These are phyloP conservation scores for Melaleuca alternifolia DNA, from an alignment of 345 rosid genomes.

Conservation along the genomic window DNA sequence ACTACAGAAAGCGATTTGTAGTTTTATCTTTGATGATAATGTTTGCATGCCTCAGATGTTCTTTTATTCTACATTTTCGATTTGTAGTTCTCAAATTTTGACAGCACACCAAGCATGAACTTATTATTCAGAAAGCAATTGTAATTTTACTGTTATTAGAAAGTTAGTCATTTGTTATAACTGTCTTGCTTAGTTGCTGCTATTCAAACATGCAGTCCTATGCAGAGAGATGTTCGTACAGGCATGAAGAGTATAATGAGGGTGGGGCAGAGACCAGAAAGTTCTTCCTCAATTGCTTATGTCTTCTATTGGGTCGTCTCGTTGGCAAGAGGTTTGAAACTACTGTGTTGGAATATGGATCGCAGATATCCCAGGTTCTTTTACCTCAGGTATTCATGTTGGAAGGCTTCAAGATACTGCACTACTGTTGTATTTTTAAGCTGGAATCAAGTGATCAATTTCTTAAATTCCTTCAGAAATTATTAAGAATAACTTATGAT, in stretches of 20 bases:
- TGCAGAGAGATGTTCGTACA: slow-evolving; percentile 41
- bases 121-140: neutral
- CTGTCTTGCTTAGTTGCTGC: slow-evolving; percentile 16
- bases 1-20: no score
- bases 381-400: slow-evolving; percentile 51
- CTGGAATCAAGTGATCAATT: neutral
- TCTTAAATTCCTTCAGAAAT: neutral
- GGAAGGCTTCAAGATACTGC: neutral
- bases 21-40: neutral
- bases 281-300: slow-evolving; percentile 75
- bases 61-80: neutral
- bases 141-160: neutral
- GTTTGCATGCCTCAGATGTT: neutral
- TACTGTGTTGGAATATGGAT: slow-evolving; percentile 46
- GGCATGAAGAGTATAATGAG: slow-evolving; percentile 25
- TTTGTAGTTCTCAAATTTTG: neutral
- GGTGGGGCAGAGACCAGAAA: slow-evolving; percentile 56
- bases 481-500: neutral
- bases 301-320: slow-evolving; percentile 85
- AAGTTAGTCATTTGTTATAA: neutral
- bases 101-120: neutral
- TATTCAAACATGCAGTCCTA: slow-evolving; percentile 40
- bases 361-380: slow-evolving; percentile 50
- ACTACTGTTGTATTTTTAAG: neutral
- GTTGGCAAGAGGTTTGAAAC: slow-evolving; percentile 56